Conservation (phyloP, 768 basidiomycete species). For the Pilatotrama ljubarskyi region DNA sequence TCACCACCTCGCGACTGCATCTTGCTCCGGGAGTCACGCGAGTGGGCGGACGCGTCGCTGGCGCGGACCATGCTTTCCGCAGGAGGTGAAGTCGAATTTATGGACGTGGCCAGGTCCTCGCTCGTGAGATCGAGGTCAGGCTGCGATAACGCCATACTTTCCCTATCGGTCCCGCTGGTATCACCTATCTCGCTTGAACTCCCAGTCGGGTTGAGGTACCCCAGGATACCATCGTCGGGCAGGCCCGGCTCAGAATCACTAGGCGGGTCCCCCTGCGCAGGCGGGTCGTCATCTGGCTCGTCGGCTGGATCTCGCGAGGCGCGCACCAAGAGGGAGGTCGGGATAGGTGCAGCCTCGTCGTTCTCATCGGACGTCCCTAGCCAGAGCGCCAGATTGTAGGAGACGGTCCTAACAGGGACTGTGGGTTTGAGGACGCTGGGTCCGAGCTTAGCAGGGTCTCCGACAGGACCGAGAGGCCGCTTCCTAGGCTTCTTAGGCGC, state of each 20-base stretch:
- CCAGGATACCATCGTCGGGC: not conserved
- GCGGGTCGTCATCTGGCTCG: not conserved
- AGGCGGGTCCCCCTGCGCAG: not conserved
- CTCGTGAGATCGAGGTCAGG: not conserved
- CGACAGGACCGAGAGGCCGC: not conserved
- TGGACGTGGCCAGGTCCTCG: not conserved
- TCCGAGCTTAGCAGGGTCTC: not conserved
- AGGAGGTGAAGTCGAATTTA: not conserved
- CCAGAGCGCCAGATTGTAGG: slow-evolving; percentile 8
- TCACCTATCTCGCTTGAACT: not conserved
- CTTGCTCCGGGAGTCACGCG: slow-evolving; percentile 8
- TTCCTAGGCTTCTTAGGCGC: not conserved
- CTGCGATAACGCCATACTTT: not conserved
- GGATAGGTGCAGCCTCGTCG: not conserved
- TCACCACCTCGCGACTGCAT: not conserved
- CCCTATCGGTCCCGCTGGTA: not conserved
- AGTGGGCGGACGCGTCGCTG: not conserved
- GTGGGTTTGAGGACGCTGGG: slow-evolving; percentile 18
- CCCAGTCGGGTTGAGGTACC: not conserved
- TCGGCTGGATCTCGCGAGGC: no score
- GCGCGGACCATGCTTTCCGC: not conserved
- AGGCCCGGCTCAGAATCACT: no score
- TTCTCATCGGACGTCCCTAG: not conserved
- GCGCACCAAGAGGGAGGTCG: no score
- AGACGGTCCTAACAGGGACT: slow-evolving; percentile 8